Percentiles rank a stretch among this genome's conserved stretches.
These are phyloP conservation scores for Emergomyces orientalis DNA, from an alignment of 2,329 filamentous ascomycete genomes.

Conservation along the genomic window DNA sequence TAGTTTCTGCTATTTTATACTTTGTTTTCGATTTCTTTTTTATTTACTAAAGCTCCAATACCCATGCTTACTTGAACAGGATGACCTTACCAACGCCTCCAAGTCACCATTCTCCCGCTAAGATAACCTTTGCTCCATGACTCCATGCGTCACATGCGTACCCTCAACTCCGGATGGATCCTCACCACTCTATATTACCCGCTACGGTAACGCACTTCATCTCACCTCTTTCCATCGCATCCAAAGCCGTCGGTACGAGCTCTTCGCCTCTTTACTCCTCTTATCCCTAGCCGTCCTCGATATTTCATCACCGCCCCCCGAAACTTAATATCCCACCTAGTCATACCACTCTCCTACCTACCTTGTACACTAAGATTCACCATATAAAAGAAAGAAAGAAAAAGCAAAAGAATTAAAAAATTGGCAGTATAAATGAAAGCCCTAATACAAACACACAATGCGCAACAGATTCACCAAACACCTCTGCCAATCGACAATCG, in stretches of 20 bases:
- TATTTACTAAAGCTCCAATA: constrained; percentile 21
- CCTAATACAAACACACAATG: too few relatives aligned
- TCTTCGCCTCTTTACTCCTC: background rate
- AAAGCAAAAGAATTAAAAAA: background rate
- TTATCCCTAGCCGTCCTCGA: background rate
- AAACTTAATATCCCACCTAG: background rate
- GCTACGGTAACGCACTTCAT: background rate
- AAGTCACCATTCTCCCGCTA: constrained; percentile 18
- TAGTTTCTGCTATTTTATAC: constrained; percentile 32
- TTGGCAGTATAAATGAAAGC: background rate
- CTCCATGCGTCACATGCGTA: background rate
- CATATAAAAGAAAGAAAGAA: background rate
- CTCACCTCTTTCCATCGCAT: background rate
- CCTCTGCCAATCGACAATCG: too few relatives aligned
- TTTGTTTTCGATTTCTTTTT: background rate
- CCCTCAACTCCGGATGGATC: background rate
- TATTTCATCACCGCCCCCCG: background rate
- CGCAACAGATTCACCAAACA: too few relatives aligned
- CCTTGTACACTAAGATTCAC: background rate
- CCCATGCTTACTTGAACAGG: constrained; percentile 16
- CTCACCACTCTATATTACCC: background rate
- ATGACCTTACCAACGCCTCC: constrained; percentile 19
- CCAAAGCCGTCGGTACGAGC: background rate
- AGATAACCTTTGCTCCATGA: background rate
- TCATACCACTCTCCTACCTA: background rate